These are phyloP conservation scores for Ceratocystis ficicola DNA, from an alignment of 2,329 filamentous ascomycete genomes.

Conservation along the genomic window DNA sequence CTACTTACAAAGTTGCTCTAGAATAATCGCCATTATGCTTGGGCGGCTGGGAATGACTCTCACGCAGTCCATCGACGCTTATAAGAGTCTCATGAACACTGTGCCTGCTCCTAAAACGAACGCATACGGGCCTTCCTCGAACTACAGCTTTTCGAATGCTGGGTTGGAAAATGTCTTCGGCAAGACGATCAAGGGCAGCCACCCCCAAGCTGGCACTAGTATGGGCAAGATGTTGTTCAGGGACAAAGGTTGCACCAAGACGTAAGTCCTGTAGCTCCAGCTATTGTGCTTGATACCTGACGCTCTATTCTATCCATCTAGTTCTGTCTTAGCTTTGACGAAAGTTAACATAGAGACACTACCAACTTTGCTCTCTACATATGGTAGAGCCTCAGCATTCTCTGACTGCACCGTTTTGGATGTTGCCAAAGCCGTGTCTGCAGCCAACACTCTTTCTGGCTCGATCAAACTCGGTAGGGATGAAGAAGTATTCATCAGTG, in stretches of 20 bases:
- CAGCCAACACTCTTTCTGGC: slow-evolving; percentile 28
- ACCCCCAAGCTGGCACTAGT: not conserved
- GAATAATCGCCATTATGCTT: not conserved
- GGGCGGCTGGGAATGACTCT: not conserved
- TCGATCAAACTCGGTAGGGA: slow-evolving; percentile 26
- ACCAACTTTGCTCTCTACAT: slow-evolving; percentile 26
- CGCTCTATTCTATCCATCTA: not conserved
- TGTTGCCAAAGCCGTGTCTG: slow-evolving; percentile 27
- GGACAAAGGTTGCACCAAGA: not conserved
- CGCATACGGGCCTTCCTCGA: not conserved
- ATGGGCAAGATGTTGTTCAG: not conserved
- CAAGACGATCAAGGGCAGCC: not conserved
- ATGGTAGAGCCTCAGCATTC: slow-evolving; percentile 24
- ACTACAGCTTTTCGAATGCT: not conserved
- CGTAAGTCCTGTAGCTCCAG: not conserved
- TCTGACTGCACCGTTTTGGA: slow-evolving; percentile 27
- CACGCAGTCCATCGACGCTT: not conserved
- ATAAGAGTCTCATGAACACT: not conserved
- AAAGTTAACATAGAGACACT: slow-evolving; percentile 14
- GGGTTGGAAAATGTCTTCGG: not conserved
- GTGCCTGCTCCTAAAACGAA: not conserved
- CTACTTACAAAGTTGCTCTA: not conserved
- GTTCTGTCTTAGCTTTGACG: not conserved
- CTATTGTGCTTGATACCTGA: not conserved
- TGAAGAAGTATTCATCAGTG: slow-evolving; percentile 27